Conservation (phyloP, 31 red algal species). For the Endocladia muricata region DNA sequence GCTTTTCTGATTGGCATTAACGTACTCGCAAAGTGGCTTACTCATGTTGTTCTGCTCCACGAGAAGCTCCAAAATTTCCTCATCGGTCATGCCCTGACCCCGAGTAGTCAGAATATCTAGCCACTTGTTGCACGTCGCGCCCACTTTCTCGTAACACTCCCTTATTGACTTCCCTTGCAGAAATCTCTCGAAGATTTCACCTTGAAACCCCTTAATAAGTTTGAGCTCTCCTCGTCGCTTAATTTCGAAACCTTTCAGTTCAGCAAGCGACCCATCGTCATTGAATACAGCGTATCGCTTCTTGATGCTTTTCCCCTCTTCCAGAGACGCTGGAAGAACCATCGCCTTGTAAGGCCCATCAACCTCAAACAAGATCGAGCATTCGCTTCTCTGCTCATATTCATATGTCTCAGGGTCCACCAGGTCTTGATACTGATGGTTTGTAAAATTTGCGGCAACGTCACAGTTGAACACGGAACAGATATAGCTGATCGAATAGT, state of each 20-base stretch:
- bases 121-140: slow-evolving; percentile 87
- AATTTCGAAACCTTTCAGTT: slow-evolving; percentile 99
- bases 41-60: slow-evolving; percentile 99
- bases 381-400: slow-evolving; percentile 84
- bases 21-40: slow-evolving; percentile 80
- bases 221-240: slow-evolving; percentile 98
- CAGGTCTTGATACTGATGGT: slow-evolving; percentile 96
- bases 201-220: slow-evolving; percentile 97
- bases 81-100: slow-evolving; percentile 79
- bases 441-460: slow-evolving; percentile 88
- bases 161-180: slow-evolving; percentile 60
- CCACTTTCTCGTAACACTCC: slow-evolving; percentile 85
- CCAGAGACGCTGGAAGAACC: slow-evolving; percentile 94
- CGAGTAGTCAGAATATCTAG: slow-evolving; percentile 75
- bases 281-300: slow-evolving; percentile 99
- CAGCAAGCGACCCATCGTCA: slow-evolving; percentile 89
- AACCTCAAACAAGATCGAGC: slow-evolving; percentile 94
- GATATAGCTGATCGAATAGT: slow-evolving; percentile 75
- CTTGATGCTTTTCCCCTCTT: slow-evolving; percentile 99
- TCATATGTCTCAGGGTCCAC: slow-evolving; percentile 53
- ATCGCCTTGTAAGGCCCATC: slow-evolving; percentile 98
- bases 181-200: slow-evolving; percentile 90
- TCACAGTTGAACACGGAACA: slow-evolving; percentile 91
- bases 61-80: slow-evolving; percentile 78
- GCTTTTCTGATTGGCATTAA: slow-evolving; percentile 83